Percentiles rank a stretch among this genome's conserved stretches.
Conservation (phyloP, 2,329 filamentous ascomycete species). For the Cadophora malorum region DNA sequence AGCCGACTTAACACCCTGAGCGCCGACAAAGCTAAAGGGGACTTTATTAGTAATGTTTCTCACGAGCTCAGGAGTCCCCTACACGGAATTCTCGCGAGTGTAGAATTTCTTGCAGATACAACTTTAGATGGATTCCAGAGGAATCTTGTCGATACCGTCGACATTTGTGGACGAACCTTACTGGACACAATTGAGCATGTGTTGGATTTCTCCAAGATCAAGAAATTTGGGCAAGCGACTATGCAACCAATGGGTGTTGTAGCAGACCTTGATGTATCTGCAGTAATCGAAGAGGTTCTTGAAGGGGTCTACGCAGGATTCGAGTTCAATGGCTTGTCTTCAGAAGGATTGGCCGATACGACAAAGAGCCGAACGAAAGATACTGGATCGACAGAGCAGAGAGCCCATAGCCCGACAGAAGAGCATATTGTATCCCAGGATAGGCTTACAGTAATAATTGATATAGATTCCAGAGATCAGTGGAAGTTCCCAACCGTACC, state of each 20-base stretch:
- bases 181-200: slow-evolving; percentile 48
- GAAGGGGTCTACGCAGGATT: slow-evolving; percentile 47
- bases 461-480: slow-evolving; percentile 46
- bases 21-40: slow-evolving; percentile 57
- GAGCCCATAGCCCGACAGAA: not conserved
- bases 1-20: slow-evolving; percentile 57
- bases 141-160: slow-evolving; percentile 44
- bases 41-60: slow-evolving; percentile 63
- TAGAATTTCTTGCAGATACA: slow-evolving; percentile 56
- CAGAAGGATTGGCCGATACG: slow-evolving; percentile 38
- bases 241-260: slow-evolving; percentile 36
- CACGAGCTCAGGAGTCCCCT: slow-evolving; percentile 62
- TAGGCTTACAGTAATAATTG: slow-evolving; percentile 54
- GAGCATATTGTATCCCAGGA: slow-evolving; percentile 20
- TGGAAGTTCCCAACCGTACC: slow-evolving; percentile 41
- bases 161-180: slow-evolving; percentile 46
- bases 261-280: slow-evolving; percentile 44
- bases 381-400: not conserved
- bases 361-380: slow-evolving; percentile 29
- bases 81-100: slow-evolving; percentile 60
- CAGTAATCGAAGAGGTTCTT: slow-evolving; percentile 47
- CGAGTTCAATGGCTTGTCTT: slow-evolving; percentile 41
- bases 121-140: slow-evolving; percentile 43
- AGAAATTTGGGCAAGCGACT: slow-evolving; percentile 32
- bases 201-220: slow-evolving; percentile 48